Percentiles rank a stretch among this genome's conserved stretches.
Conservation (phyloP, 352 stramenopile genomes). For the Globisporangium recalcitrans region DNA sequence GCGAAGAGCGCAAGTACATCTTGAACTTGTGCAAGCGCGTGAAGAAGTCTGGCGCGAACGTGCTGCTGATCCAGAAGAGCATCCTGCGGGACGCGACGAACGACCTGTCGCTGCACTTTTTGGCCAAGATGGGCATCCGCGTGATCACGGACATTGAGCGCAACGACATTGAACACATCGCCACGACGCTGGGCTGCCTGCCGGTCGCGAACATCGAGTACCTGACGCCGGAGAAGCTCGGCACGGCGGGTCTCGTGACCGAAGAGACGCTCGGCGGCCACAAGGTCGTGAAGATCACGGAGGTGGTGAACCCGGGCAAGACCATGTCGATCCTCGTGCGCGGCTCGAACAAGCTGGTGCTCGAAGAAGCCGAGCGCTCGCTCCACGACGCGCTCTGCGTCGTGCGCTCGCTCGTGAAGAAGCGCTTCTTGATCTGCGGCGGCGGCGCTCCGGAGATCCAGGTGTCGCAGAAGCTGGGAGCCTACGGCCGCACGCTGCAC, state of each 20-base stretch:
- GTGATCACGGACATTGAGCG: constrained; percentile 99
- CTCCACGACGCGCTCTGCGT: constrained; percentile 99
- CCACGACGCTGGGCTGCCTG: constrained; percentile 92
- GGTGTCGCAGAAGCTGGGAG: constrained; percentile 90
- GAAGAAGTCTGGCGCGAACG: constrained; percentile 98
- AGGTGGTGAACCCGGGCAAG: constrained; percentile 92
- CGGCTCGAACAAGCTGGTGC: constrained; percentile 97
- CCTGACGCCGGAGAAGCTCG: constrained; percentile 96
- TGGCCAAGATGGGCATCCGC: constrained; percentile 99
- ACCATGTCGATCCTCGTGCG: constrained; percentile 98
- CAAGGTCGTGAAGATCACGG: constrained; percentile 99
- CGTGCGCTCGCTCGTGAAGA: constrained; percentile 97
- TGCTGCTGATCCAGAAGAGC: constrained; percentile 99
- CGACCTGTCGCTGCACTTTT: constrained; percentile 98
- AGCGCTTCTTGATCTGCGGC: constrained; percentile 97
- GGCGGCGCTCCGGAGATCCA: constrained; percentile 97
- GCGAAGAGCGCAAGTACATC: constrained; percentile 99
- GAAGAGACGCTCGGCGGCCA: constrained; percentile 94
- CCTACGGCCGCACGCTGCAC: constrained; percentile 90
- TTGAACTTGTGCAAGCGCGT: constrained; percentile 96
- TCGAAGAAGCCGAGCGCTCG: constrained; percentile 97
- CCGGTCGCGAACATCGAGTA: constrained; percentile 98
- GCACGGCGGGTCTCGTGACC: constrained; percentile 90
- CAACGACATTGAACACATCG: constrained; percentile 99
- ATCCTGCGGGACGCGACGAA: constrained; percentile 99